Evolutionary conservation across 345 rosid species (phyloP), one percentile per base, ranked within the genome.

Genomic region (Aquilaria sinensis): DNA sequence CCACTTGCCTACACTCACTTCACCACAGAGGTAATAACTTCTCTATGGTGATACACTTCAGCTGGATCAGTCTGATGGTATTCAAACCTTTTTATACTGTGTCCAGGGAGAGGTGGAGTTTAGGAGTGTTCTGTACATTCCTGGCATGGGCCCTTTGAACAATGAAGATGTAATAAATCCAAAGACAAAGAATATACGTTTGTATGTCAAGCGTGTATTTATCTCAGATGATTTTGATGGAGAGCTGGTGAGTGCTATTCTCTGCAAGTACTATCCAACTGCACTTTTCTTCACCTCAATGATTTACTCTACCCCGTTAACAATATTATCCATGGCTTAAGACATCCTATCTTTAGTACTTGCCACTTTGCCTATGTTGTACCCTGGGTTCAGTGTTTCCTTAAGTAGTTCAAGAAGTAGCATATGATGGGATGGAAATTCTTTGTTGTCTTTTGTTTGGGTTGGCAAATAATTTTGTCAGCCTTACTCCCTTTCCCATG

Each of bases 211-310:
- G 77, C 89, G 99, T 15, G 99, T 95, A 54, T 95, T 95, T 72
- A 95, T 95, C 77, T 95, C 98, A 16, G 97, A 95, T 81, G 99
- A 95, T 80, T 95, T 95, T 77, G 99, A 95, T 77, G 99, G 99
- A 70, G 99, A 94, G 76, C 82, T 94, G 87, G 99, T 94, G 63
- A 80, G 90, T 63, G 16, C 69, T 70, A 31, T 57, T 37, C 8
- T 37, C 7, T 37, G 32, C 30, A 53, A 56, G 61, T 37, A 37
- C 16, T 2, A 16, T 54, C 49, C 46, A 45, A 37, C 43, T 0
- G 43, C 43, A 37, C 8, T 37, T 5, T 37, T 37, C 8, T 5
- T 8, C 45, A 51, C 0, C 2, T 34, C n/a, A 2, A 1, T 52
- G 12, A 10, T 43, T 16, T 46, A 32, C 31, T 61, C 56, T 54